A percentile compares a stretch with the other conserved stretches of the same genome.
These are phyloP conservation scores for Chaetomium globosum DNA, from an alignment of 2,329 filamentous ascomycete species.

Conservation along the genomic window DNA sequence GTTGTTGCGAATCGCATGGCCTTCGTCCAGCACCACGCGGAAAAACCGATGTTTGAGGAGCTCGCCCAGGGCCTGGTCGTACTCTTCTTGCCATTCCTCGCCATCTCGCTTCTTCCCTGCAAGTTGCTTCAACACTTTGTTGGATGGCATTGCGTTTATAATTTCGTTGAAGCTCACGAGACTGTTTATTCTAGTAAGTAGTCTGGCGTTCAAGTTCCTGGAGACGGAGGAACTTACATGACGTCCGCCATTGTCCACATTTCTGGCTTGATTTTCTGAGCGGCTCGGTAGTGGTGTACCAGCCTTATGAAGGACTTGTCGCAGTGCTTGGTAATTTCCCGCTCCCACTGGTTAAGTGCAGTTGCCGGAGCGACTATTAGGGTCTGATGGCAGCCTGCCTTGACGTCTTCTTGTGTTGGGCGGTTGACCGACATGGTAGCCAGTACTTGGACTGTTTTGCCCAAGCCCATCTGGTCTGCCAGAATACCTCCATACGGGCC, in stretches of 20 bases:
- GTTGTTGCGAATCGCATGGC: conserved; percentile 20
- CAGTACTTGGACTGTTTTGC: conserved; percentile 61
- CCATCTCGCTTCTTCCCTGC: neutral
- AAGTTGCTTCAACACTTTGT: neutral
- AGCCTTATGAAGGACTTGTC: conserved; percentile 11
- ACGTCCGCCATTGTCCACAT: conserved; percentile 1
- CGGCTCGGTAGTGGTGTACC: conserved; percentile 20
- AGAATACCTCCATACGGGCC: conserved; percentile 55
- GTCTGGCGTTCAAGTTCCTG: too few species aligned
- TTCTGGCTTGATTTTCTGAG: neutral
- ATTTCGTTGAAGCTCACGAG: conserved; percentile 42
- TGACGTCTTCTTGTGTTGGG: conserved; percentile 43
- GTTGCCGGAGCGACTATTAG: conserved; percentile 42
- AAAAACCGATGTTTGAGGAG: conserved; percentile 47
- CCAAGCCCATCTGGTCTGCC: conserved; percentile 66
- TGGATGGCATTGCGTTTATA: conserved; percentile 24
- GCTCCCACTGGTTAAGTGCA: conserved; percentile 40
- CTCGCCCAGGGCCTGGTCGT: conserved; percentile 39
- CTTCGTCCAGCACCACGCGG: conserved; percentile 24
- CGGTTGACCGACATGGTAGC: conserved; percentile 45
- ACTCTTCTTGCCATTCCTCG: conserved; percentile 11
- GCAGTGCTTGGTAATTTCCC: conserved; percentile 38
- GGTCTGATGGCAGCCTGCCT: conserved; percentile 44
- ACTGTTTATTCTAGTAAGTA: conserved; percentile 27
- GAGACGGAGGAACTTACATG: conserved; percentile 1